These are phyloP conservation scores for Prinsepia uniflora DNA, from an alignment of 306 rosid genomes.

Conservation along the genomic window DNA sequence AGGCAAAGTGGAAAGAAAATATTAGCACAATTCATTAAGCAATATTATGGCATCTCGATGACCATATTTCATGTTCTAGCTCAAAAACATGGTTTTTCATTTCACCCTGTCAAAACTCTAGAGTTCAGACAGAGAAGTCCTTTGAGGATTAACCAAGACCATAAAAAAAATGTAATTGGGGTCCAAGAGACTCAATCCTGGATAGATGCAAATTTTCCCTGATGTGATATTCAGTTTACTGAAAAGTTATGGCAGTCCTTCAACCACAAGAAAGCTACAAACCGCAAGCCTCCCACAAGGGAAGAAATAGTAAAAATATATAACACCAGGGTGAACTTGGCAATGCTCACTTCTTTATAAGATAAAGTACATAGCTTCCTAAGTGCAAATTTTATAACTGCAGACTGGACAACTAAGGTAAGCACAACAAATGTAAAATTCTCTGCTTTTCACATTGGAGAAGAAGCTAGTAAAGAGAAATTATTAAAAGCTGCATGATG, in stretches of 20 bases:
- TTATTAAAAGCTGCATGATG: background rate
- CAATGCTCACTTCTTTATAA: slow-evolving; percentile 6
- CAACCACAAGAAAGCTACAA: background rate
- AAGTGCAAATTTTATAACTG: slow-evolving; percentile 7
- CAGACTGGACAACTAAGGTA: slow-evolving; percentile 13
- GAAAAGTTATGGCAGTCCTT: background rate
- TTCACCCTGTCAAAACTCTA: background rate
- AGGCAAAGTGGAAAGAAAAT: background rate
- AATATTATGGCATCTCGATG: background rate
- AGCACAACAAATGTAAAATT: slow-evolving; percentile 1
- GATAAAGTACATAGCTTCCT: slow-evolving; percentile 10
- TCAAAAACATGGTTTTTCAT: background rate
- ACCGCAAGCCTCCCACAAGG: background rate
- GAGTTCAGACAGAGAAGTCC: background rate
- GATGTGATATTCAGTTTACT: background rate
- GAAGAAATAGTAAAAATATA: background rate
- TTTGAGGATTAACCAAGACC: background rate
- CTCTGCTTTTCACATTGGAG: slow-evolving; percentile 21
- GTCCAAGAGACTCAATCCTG: background rate
- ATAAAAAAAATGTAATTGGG: background rate
- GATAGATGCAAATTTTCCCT: background rate
- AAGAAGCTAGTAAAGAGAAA: background rate
- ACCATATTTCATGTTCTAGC: background rate
- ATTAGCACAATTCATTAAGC: background rate
- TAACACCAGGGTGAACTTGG: slow-evolving; percentile 1